Conservation (phyloP, 2,329 filamentous ascomycete genomes). For the Didymella lethalis region DNA sequence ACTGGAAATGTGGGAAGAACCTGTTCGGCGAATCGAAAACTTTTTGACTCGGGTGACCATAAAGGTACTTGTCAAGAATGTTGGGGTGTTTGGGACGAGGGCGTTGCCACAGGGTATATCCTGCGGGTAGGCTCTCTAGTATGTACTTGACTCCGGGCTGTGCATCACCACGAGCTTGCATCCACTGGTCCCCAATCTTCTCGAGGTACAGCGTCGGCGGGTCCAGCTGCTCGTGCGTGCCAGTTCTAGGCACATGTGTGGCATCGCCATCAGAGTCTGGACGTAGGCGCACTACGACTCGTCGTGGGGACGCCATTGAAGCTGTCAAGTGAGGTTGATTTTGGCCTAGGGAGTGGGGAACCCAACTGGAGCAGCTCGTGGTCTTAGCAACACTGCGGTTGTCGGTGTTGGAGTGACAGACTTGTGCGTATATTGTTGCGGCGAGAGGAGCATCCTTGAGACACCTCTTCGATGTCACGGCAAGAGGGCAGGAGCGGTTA, state of each 20-base stretch:
- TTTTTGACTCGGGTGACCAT: conserved; percentile 62
- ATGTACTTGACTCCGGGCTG: conserved; percentile 54
- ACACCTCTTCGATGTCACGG: background rate
- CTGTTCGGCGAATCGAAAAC: conserved; percentile 62
- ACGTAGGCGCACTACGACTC: conserved; percentile 35
- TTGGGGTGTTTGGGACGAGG: conserved; percentile 51
- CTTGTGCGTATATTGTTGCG: no score
- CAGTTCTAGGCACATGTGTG: conserved; percentile 33
- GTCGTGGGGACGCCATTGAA: conserved; percentile 8
- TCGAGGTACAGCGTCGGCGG: conserved; percentile 57
- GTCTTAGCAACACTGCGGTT: background rate
- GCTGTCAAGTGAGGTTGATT: background rate
- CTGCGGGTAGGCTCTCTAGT: conserved; percentile 62
- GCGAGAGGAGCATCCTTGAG: background rate
- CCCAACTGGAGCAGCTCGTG: background rate
- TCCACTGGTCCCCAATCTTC: conserved; percentile 59
- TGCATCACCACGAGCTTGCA: conserved; percentile 53
- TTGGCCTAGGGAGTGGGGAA: background rate
- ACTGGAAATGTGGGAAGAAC: conserved; percentile 66
- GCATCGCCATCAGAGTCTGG: conserved; percentile 49
- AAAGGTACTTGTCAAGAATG: conserved; percentile 64
- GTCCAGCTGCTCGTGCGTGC: conserved; percentile 45
- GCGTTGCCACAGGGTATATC: conserved; percentile 62
- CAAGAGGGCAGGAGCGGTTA: conserved; percentile 2
- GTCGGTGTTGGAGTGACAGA: no score